Evolutionary conservation across 768 basidiomycete genomes (phyloP), one percentile per base, ranked within the genome.

Genomic region (Psilocybe sp.): DNA sequence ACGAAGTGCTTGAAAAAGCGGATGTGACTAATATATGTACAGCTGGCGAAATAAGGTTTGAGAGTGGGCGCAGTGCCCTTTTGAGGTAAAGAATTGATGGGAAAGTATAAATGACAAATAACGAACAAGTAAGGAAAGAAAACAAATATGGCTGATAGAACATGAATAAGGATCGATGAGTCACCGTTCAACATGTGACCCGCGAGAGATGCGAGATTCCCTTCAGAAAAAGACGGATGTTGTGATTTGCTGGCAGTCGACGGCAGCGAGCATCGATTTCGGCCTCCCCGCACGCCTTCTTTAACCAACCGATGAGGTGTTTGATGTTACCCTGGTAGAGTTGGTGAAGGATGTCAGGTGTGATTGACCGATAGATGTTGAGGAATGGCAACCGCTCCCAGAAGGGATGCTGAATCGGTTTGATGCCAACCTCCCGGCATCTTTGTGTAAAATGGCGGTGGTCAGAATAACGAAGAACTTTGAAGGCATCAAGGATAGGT

Each of bases 201-300:
- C 74, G 73, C 2, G 67, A 66, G 1, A 78, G 51, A 0, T 49
- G 32, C 0, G 69, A 71, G n/a, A 76, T 71, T 0, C 75, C 73
- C 7, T 69, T 69, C 13, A 56, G 58, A 60, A 76, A 76, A 20
- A 68, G 66, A 0, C 64, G 64, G 0, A 73, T 51, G 0, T 59
- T 61, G 23, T 60, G 51, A 15, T 60, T 51, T 1, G 47, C 44
- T 0, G 67, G 76, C 39, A 61, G 76, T 60, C 12, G 71, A 68
- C 0, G 69, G 44, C 57, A 15, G 0, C 55, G 51, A 11, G 28
- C 44, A 35, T 70, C 69, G 1, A 54, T 40, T 1, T 57, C 47
- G 9, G 23, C 33, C 13, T 13, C 23, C 1, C 36, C 46, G 6
- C 42, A 16, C 2, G 52, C 16, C 0, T 20, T 19, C 14, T 41